Percentiles rank a stretch among this genome's conserved stretches.
These are phyloP conservation scores for Kockovaella imperatae DNA, from an alignment of 768 basidiomycete species.

Conservation along the genomic window DNA sequence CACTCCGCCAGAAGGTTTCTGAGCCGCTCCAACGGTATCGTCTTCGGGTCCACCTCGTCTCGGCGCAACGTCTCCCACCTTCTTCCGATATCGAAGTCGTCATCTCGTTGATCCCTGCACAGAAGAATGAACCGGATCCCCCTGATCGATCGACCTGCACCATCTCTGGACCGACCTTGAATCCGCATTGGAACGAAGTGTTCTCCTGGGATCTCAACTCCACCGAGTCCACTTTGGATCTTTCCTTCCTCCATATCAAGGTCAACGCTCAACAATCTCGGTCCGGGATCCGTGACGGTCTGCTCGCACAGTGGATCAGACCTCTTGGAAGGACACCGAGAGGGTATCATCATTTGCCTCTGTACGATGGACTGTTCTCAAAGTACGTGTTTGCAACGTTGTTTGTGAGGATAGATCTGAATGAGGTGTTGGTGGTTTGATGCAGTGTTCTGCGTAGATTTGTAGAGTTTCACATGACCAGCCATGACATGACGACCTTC, in stretches of 20 bases:
- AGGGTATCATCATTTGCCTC: conserved; percentile 80
- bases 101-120: conserved; percentile 44
- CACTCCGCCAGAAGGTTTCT: conserved; percentile 58
- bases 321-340: conserved; percentile 44
- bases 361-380: conserved; percentile 78
- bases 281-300: too few species aligned
- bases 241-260: conserved; percentile 74
- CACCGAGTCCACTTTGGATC: conserved; percentile 60
- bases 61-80: conserved; percentile 80
- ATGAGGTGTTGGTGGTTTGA: background rate
- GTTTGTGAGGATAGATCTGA: conserved; percentile 64
- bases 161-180: conserved; percentile 84
- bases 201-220: conserved; percentile 55
- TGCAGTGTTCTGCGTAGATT: too few species aligned
- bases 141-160: conserved; percentile 50
- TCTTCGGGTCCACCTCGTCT: conserved; percentile 55
- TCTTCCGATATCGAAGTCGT: conserved; percentile 74
- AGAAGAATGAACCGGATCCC: background rate
- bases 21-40: conserved; percentile 53
- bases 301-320: conserved; percentile 64
- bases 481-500: too few species aligned
- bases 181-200: conserved; percentile 74
- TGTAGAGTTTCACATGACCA: too few species aligned
- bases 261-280: conserved; percentile 60
- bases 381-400: conserved; percentile 91